Evolutionary conservation across 352 stramenopile genomes (phyloP).

Genomic region (Pelagophyceae sp.): DNA sequence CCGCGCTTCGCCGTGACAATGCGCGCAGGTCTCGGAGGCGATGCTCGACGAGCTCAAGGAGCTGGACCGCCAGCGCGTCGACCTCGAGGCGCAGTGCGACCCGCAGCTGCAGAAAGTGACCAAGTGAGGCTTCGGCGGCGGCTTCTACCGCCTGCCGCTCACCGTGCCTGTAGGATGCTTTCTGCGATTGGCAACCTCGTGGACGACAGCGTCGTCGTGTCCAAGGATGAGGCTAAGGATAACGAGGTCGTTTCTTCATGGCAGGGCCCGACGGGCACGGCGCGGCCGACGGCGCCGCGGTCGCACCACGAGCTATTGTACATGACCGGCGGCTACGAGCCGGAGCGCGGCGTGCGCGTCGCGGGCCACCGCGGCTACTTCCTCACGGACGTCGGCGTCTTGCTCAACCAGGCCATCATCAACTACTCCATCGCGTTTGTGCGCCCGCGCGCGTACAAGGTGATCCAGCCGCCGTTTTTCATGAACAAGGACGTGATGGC

Average conservation of each 20-base stretch:
- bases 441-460: conserved; percentile 84
- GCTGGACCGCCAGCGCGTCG: conserved; percentile 52
- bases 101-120: conserved; percentile 53
- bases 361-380: conserved; percentile 98
- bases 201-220: conserved; percentile 85
- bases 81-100: conserved; percentile 46
- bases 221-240: conserved; percentile 86
- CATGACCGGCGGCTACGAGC: conserved; percentile 98
- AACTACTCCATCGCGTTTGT: conserved; percentile 96
- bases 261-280: conserved; percentile 49
- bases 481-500: conserved; percentile 99
- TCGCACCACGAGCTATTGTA: conserved; percentile 92
- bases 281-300: conserved; percentile 58
- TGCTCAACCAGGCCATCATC: conserved; percentile 98
- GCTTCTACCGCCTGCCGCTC: too few species aligned
- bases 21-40: conserved; percentile 19
- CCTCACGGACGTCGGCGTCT: conserved; percentile 90
- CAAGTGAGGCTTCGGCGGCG: too few species aligned
- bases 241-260: conserved; percentile 82
- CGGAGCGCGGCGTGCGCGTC: conserved; percentile 82
- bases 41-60: conserved; percentile 60
- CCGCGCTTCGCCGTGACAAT: background rate
- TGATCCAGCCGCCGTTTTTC: conserved; percentile 97
- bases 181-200: conserved; percentile 94
- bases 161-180: too few species aligned